Evolutionary conservation across 371 early-diverging fungal species (phyloP).

Genomic region (Zopfochytrium polystomum): DNA sequence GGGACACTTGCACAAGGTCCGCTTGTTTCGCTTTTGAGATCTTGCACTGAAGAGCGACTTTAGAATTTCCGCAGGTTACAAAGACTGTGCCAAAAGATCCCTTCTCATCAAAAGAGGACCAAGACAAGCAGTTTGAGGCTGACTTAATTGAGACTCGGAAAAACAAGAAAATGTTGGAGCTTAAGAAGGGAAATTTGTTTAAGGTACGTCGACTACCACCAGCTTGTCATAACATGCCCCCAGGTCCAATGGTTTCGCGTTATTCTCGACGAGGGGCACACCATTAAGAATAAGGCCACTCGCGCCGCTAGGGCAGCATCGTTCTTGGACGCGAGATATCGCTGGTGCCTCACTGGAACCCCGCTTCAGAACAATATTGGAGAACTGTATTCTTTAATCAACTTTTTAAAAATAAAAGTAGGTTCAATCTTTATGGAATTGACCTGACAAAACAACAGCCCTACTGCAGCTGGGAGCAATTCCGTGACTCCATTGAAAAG

Average conservation of each 20-base stretch:
- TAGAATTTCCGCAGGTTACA: slow-evolving; percentile 26
- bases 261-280: slow-evolving; percentile 41
- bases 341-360: slow-evolving; percentile 43
- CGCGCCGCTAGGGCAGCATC: slow-evolving; percentile 23
- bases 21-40: too few relatives aligned
- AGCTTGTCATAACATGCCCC: background rate
- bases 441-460: slow-evolving; percentile 15
- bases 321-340: slow-evolving; percentile 16
- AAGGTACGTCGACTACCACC: slow-evolving; percentile 3
- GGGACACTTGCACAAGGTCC: slow-evolving; percentile 18
- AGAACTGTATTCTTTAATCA: slow-evolving; percentile 25
- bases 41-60: too few relatives aligned
- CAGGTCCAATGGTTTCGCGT: slow-evolving; percentile 16
- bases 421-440: background rate
- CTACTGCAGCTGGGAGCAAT: slow-evolving; percentile 31
- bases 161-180: background rate
- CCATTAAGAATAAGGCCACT: slow-evolving; percentile 44
- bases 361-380: slow-evolving; percentile 37
- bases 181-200: slow-evolving; percentile 17
- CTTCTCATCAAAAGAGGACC: slow-evolving; percentile 15
- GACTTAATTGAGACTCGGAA: slow-evolving; percentile 9
- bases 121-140: slow-evolving; percentile 13
- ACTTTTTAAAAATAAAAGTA: slow-evolving; percentile 31
- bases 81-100: slow-evolving; percentile 7
- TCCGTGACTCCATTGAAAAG: slow-evolving; percentile 27